Base-by-base conservation (phyloP, 371 early-diverging fungal genomes). In the Rhizopus arrhizus region DNA sequence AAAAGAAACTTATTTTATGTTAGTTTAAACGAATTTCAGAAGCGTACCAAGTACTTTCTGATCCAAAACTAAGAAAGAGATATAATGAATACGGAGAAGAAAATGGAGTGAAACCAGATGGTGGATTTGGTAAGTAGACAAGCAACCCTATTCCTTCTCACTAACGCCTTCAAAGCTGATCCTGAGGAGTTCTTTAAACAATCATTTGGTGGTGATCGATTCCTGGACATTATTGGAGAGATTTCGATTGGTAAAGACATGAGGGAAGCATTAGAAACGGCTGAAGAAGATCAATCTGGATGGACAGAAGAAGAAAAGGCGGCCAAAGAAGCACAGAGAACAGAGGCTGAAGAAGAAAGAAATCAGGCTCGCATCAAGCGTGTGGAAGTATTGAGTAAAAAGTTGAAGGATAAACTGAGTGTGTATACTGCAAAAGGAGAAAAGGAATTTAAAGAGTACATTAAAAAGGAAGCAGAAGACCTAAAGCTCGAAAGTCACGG, bases 181-280 rank as follows among this genome's bases (percentile, higher is more conserved):
- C 95, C 98, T 5, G 88, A 91, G 58, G 90, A 89, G 43, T 96
- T 98, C 83, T 98, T 98, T 81, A 88, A 86, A 66, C 89, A 92
- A 74, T 89, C 93, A 50, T 98, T 97, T 85, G 96, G 96, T 53
- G 97, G 96, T 32, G 97, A 95, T 68, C 86, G 89, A 43, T 98
- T 98, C 77, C 87, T 87, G 8, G 91, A 93, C 72, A 88, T 96
- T 65, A 95, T 98, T 76, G 98, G 98, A 35, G 97, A 97, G 65
- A 92, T 98, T 36, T 93, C 92, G 12, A 93, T 98, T 54, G 95
- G 94, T 31, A 80, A 85, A 42, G 95, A 96, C 59, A 91, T 98
- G 80, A 83, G 84, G 41, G 90, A 91, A 49, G 92, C 91, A 22
- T 68, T 92, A 64, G 85, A 80, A 56, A 82, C 76, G 9, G 85